Base-by-base conservation (phyloP, 2,329 filamentous ascomycete species). In the Aspergillus novoparasiticus region DNA sequence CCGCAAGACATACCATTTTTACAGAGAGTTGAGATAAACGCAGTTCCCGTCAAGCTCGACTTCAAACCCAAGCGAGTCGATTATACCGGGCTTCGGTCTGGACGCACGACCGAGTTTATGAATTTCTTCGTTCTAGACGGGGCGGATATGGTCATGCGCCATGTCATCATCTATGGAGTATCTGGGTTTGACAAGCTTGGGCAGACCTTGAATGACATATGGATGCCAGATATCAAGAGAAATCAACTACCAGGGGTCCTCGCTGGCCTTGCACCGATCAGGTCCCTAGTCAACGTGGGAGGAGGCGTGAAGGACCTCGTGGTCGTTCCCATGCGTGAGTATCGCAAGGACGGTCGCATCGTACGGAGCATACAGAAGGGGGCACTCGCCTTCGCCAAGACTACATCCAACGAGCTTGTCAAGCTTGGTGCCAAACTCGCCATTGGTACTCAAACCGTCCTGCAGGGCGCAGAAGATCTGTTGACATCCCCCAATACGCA, bases 1-100 rank as follows among this genome's bases (percentile, higher is more conserved):
- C 85, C 88, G 2, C 88, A 88, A 53, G 93, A 96, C 60, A 81
- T 90, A 8, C 92, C 93, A 0, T 99, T 97, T 77, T 83, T 99
- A 1, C 94, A 98, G 75, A 87, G 95, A 59, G 90, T 93, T 1
- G 95, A 98, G 79, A 85, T 99, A 54, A 91, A 92, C 67, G 87
- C 91, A 4, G 87, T 99, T 28, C 89, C 89, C 2, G 85, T 99
- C 61, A 93, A 91, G 72, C 87, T 96, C 4, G 95, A 99, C 78
- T 99, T 99, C 81, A 99, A 99, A 76, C 95, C 95, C 10, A 98
- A 99, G 78, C 88, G 93, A n/a, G 92, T 99, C 21, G 94, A 99
- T 76, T 99, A 99, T 71, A 92, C 89, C 0, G 94, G 94, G 4
- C 85, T 99, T 4, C 89, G 94, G 30, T 97, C 95, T 1, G 95